These are phyloP conservation scores for Pachysolen tannophilus DNA, from an alignment of 805 yeast species.

Conservation along the genomic window DNA sequence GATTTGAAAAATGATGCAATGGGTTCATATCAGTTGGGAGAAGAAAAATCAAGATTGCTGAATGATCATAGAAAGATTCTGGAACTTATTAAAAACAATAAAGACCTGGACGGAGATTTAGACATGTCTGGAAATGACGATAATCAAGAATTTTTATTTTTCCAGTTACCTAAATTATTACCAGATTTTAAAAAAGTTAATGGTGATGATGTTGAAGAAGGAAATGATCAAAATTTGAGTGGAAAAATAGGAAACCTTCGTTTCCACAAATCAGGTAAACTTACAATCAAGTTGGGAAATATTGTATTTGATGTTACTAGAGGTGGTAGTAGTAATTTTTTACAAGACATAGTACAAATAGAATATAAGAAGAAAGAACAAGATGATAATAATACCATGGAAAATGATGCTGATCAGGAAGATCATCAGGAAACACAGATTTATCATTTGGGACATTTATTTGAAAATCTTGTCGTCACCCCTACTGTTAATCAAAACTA, in stretches of 20 bases:
- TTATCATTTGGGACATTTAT: constrained; percentile 45
- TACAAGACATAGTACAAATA: constrained; percentile 56
- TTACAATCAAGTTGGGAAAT: constrained; percentile 68
- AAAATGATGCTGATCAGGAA: constrained; percentile 34
- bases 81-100: constrained; percentile 18
- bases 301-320: constrained; percentile 58
- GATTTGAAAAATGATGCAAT: constrained; percentile 7
- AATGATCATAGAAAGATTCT: constrained; percentile 32
- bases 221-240: constrained; percentile 11
- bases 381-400: constrained; percentile 14
- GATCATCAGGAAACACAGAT: constrained; percentile 32
- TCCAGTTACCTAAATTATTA: constrained; percentile 35
- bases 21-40: constrained; percentile 20
- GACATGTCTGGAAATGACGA: background rate
- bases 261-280: constrained; percentile 76
- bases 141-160: constrained; percentile 23
- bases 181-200: constrained; percentile 25
- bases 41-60: constrained; percentile 25
- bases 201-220: constrained; percentile 5
- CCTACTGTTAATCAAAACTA: constrained; percentile 32
- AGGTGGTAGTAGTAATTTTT: constrained; percentile 62
- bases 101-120: constrained; percentile 19
- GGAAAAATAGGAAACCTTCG: constrained; percentile 73
- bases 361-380: too few species aligned
- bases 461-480: constrained; percentile 49